These are phyloP conservation scores for Trichosanthes cucumerina DNA, from an alignment of 306 rosid species.

Conservation along the genomic window DNA sequence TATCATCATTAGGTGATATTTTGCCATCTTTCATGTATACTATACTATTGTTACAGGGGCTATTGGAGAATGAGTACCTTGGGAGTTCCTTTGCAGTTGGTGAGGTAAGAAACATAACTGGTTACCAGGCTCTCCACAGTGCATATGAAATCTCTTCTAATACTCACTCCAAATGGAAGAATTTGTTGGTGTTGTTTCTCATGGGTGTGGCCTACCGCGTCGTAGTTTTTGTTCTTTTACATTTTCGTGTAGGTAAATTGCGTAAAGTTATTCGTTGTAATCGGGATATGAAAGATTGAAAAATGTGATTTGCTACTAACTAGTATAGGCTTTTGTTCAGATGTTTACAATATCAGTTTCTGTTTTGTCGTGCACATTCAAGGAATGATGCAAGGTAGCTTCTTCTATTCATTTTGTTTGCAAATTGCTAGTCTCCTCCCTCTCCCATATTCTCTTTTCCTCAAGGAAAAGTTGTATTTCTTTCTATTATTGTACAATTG, in stretches of 20 bases:
- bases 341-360: background rate
- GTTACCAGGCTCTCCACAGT: slow-evolving; percentile 76
- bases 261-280: slow-evolving; percentile 42
- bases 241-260: slow-evolving; percentile 37
- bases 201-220: slow-evolving; percentile 79
- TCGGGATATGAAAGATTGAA: slow-evolving; percentile 34
- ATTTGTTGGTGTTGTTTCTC: slow-evolving; percentile 74
- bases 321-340: slow-evolving; percentile 8
- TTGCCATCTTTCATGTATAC: background rate
- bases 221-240: slow-evolving; percentile 43
- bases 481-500: background rate
- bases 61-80: slow-evolving; percentile 89
- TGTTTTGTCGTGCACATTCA: background rate
- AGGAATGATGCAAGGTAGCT: background rate
- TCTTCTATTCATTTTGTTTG: background rate
- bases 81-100: slow-evolving; percentile 82
- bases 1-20: background rate
- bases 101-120: slow-evolving; percentile 86
- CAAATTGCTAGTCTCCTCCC: slow-evolving; percentile 2
- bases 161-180: slow-evolving; percentile 70
- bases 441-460: background rate
- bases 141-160: slow-evolving; percentile 63
- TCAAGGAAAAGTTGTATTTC: background rate
- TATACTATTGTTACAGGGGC: slow-evolving; percentile 38
- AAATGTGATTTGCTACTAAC: slow-evolving; percentile 25